Base-by-base conservation (phyloP, 371 early-diverging fungal species). In the Zychaea mexicana region DNA sequence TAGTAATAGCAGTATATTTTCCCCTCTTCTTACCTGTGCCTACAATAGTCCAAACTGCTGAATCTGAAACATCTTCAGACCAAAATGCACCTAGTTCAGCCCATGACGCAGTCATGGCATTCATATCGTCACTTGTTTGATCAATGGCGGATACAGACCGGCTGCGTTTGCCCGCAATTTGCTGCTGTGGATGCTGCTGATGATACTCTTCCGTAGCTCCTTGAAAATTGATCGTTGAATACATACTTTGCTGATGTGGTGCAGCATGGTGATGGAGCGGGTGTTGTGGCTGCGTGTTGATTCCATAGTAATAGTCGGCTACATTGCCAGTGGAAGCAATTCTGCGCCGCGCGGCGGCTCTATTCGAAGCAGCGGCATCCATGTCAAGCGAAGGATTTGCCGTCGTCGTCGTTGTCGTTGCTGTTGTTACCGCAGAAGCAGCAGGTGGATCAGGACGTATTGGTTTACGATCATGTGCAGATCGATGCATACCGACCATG, bases 11-110 rank as follows among this genome's bases (percentile, higher is more conserved):
- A n/a, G n/a, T n/a, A n/a, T n/a, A n/a, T n/a, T n/a, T n/a, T n/a
- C n/a, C n/a, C 33, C 13, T 42, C 9, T 30, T n/a, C 56, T 47
- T 67, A 77, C 83, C 83, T 52, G 71, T 65, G 42, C 91, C 90
- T 7, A 93, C 91, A 66, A 93, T 88, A 26, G 92, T 93, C 93
- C 93, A 93, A 12, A 92, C 90, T 3, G 91, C 88, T 9, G 84
- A 79, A 78, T 93, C 93, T 2, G 88, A 86, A n/a, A 92, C 91
- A 69, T 93, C 92, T 66, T 90, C 88, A 27, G 79, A 77, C 90
- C 89, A 91, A 39, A 78, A 71, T 9, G 78, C 70, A 21, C 79
- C 74, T 10, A 64, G 39, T 24, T 65, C 66, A 28, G 52, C 33
- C 39, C 58, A 58, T 32, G 65, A 57, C 5, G 65, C 46, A 9